Base-by-base conservation (phyloP, 2,329 filamentous ascomycete species). In the Ascochyta koolunga region DNA sequence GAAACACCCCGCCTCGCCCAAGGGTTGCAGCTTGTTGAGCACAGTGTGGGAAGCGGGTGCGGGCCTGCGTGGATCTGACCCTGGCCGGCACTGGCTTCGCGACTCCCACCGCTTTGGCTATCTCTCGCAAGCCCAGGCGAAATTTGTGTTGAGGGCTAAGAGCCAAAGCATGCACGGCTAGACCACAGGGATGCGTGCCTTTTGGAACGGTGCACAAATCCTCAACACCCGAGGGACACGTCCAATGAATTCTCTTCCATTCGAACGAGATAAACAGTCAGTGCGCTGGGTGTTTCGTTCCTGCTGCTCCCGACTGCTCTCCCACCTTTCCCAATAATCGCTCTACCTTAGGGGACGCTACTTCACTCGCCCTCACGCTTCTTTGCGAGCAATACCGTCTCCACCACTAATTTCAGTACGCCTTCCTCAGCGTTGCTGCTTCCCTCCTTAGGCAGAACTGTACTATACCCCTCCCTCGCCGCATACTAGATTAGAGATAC, bases 101-200 rank as follows among this genome's bases (percentile, higher is more conserved):
- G 58, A 62, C 51, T 50, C 60, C 51, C 57, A 50, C 57, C 60
- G 45, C 41, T 56, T 59, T 56, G 54, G 41, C 40, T 55, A 50
- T 49, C 43, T 43, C 46, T 60, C 62, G 64, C 64, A 64, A 59
- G 59, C 61, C 61, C 18, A 57, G 57, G 59, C 66, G 61, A 65
- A 58, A 63, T 64, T 66, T 61, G 58, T 70, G 67, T 69, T 68
- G 68, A 64, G 64, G 52, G 55, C 59, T 68, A 67, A 64, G 64
- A 53, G 55, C 59, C 62, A 60, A 54, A 63, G 61, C 63, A 66
- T 59, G 38, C 61, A 56, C 62, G 48, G 56, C 64, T 60, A 54
- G 49, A 49, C 50, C 45, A 59, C 69, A 71, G 68, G 69, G 69
- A 60, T 69, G 56, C 35, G 37, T 51, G 61, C 59, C 63, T 71